phyloP scores from a whole-genome alignment of 176 grass and related monocot species.

The Chloris gayana region DNA sequence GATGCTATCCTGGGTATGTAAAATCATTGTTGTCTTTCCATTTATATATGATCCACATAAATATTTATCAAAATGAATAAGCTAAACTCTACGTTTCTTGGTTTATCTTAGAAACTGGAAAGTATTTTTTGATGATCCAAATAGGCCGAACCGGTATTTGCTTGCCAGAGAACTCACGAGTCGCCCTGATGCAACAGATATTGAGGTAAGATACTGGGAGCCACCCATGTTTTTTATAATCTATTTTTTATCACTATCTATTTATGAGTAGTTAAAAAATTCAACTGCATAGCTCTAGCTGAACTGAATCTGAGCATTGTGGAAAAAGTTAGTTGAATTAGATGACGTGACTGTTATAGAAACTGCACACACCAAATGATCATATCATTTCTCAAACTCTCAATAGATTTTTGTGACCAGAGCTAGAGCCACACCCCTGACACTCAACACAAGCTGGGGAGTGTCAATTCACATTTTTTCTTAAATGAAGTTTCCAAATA shows the following conservation, averaged over 20 bases:
- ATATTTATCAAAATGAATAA: neutral
- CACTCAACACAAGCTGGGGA: neutral
- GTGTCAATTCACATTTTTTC: neutral
- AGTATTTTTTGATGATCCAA: constrained; percentile 88
- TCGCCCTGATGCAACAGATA: constrained; percentile 77
- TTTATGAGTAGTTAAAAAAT: constrained; percentile 25
- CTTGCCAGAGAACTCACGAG: constrained; percentile 73
- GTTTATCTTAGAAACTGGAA: constrained; percentile 75
- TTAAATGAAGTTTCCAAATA: neutral
- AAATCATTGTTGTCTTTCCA: neutral
- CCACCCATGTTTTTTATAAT: neutral
- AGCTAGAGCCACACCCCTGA: neutral
- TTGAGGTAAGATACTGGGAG: constrained; percentile 58
- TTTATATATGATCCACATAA: constrained; percentile 10
- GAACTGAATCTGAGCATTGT: constrained; percentile 1
- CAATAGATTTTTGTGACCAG: neutral
- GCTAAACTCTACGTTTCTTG: neutral
- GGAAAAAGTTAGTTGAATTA: constrained; percentile 12
- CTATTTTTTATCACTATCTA: neutral
- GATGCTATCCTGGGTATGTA: constrained; percentile 86
- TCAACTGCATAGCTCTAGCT: no score
- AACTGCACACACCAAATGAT: neutral
- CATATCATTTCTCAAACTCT: constrained; percentile 6
- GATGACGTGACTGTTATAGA: neutral
- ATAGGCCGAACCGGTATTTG: constrained; percentile 81